Base-by-base conservation (phyloP, 2,329 filamentous ascomycete genomes). In the Paecilomyces variotii region DNA sequence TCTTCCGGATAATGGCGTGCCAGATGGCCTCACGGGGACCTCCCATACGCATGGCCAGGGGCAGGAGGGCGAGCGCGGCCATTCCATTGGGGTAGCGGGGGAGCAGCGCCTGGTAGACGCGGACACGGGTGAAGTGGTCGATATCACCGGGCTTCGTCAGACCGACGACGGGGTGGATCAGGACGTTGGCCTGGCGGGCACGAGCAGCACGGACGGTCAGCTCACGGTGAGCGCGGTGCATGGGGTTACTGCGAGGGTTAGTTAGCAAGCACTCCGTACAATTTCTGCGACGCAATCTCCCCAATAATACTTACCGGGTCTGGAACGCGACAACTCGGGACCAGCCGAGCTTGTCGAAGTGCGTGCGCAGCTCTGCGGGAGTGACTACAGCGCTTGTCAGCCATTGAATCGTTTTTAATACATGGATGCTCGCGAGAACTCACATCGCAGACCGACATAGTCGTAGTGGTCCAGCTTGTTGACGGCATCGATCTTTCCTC, bases 331-430 rank as follows among this genome's bases (percentile, higher is more conserved):
- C 94, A 68, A 99, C 93, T 76, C 88, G 88, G 77, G 89, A 87
- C 94, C 94, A 99, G 79, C 94, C 94, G 69, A 99, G 91, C 85
- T 99, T 99, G 84, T 97, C 94, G 74, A 99, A 99, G 83, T 97
- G 93, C 64, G 90, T 82, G 70, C 94, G 90, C 70, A 99, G 84
- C 80, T 99, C 94, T 54, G 94, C 88, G 64, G 94, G 94, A 10
- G 94, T 95, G 80, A 93, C 89, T 91, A 54, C 25, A 10, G 50
- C 30, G 7, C 45, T 10, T 14, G 55, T 65, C 60, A 70, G 65
- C 32, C 52, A 53, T 57, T 14, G 3, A 34, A 6, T 32, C 52
- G 9, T 30, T 6, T 14, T n/a, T 45, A 32, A 10, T 2, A 32
- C 7, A 32, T 10, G 30, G 9, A 5, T 10, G 4, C 5, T 32